phyloP scores from a whole-genome alignment of 257 asterid species.

The Fraxinus pennsylvanica region DNA sequence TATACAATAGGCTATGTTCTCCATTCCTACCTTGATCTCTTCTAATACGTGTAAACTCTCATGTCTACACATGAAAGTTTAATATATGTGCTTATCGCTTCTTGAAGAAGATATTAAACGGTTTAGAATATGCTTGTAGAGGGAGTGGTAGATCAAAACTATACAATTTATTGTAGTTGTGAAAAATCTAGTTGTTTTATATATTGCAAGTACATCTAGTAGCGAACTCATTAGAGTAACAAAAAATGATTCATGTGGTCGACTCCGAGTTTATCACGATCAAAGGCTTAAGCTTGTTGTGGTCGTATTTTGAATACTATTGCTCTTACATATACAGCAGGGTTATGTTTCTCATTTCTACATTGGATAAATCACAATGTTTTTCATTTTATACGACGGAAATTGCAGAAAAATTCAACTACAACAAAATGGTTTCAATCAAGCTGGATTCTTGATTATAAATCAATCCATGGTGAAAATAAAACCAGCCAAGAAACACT shows the following conservation, averaged over 20 bases:
- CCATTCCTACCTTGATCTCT: background rate
- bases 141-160: background rate
- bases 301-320: too few species aligned
- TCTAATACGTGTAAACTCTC: background rate
- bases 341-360: too few species aligned
- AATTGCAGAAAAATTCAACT: background rate
- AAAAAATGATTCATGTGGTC: background rate
- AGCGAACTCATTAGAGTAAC: background rate
- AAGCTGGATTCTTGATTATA: background rate
- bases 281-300: too few species aligned
- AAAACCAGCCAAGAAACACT: background rate
- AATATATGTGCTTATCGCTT: background rate
- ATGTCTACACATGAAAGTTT: background rate
- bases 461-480: too few species aligned
- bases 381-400: background rate
- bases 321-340: too few species aligned
- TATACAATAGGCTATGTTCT: background rate
- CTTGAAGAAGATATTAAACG: background rate
- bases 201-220: background rate
- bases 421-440: background rate
- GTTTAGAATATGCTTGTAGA: background rate
- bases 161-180: background rate
- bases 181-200: too few species aligned
- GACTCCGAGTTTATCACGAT: too few species aligned
- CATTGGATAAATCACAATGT: background rate